Base-by-base conservation (phyloP, 768 basidiomycete genomes). In the Pisolithus microcarpus region DNA sequence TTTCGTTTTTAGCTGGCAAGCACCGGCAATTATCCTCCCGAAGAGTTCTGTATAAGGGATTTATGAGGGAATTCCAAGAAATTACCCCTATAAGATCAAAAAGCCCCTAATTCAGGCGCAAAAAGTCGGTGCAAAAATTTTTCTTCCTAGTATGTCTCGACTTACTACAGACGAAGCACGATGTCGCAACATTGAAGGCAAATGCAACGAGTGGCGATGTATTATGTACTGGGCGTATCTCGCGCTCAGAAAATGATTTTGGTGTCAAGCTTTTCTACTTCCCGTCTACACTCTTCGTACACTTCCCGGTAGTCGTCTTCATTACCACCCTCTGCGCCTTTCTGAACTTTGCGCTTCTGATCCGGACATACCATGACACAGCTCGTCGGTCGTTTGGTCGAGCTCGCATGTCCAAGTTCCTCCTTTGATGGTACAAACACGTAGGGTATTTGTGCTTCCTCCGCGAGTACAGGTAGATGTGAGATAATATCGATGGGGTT, bases 401-500 rank as follows among this genome's bases (percentile, higher is more conserved):
- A 87, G 64, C 92, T 92, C 16, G 94, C 91, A 58, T 88, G 85
- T 0, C 96, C 96, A 26, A 99, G 84, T 63, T 95, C 92, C 69
- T 98, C 96, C 65, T 95, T 96, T 4, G 89, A 93, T 2, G 85
- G 63, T 13, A 94, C 87, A 64, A 91, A 94, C 45, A 93, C 77
- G 63, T 93, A 95, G 1, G 92, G 92, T 65, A 92, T 85, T 36
- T 83, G 76, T 9, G 91, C 87, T 66, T 99, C 96, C 73, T 99
- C 96, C 43, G 90, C 86, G 64, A 99, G 75, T 9, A 97, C 75
- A 5, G 96, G 96, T 46, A 99, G 76, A 72, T 98, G 96, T 31
- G 94, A 94, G 61, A 98, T 93, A 58, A 99, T 96, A 72, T 99
- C 96, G 61, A 98, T 87, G 10, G 96, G 96, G 54, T 90, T 95